Evolutionary conservation across 441 rosid genomes (phyloP), one percentile per base, ranked within the genome.

Genomic region (Arabidopsis hybrid): DNA sequence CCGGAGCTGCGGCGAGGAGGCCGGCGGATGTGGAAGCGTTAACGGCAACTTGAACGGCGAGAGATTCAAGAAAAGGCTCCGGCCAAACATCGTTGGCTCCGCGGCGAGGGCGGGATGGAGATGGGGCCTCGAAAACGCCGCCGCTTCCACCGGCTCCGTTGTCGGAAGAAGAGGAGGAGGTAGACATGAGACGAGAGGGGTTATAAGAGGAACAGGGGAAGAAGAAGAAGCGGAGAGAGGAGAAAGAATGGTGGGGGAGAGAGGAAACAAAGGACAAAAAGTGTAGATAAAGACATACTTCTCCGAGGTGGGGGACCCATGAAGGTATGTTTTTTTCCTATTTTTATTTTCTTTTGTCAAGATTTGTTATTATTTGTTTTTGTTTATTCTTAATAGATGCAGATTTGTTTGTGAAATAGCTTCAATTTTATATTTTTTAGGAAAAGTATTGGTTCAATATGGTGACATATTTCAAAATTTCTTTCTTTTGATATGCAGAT

Each of bases 11-110:
- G 14, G 90, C 82, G 34, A 88, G 96, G 17, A 90, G 91, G 1
- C 97, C 94, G 12, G 10, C 0, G 2, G 85, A 60, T 61, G 81
- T 84, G 64, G 89, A 76, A 63, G 90, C 93, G 38, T 89, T 87
- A 46, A 76, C 64, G 73, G 97, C 99, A 11, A 89, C 95, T 45
- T 85, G 95, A 57, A 80, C 61, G 14, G 95, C 97, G 17, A 95
- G 91, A 36, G 92, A 90, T 77, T 95, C 99, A 17, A 95, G 75
- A 60, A 95, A 89, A 65, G 92, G 99, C 60, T 90, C 99, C 0
- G 99, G 99, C 99, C 97, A 95, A 6, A 88, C 86, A 26, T 92
- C 99, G 77, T 82, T 87, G 36, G 65, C 65, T 34, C 78, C 83
- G 36, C 89, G 90, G 13, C 81, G 88, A 62, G 74, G 78, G 3